A percentile compares a stretch with the other conserved stretches of the same genome.
These are phyloP conservation scores for Sporisorium sorghi DNA, from an alignment of 1,284 basidiomycete genomes.

Conservation along the genomic window DNA sequence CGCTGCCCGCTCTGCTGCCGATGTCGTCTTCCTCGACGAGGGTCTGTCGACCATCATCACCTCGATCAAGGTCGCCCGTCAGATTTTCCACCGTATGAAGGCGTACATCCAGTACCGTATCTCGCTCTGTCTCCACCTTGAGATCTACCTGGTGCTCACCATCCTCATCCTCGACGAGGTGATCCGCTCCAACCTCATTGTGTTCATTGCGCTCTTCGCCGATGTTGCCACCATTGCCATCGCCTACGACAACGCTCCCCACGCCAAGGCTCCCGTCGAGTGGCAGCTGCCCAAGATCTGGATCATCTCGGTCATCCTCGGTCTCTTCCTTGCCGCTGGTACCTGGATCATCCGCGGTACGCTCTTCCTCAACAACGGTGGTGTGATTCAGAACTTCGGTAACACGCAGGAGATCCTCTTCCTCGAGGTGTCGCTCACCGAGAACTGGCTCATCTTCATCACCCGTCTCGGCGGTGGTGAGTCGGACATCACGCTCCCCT, in stretches of 20 bases:
- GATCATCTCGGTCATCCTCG: slow-evolving; percentile 73
- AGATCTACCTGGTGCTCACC: slow-evolving; percentile 73
- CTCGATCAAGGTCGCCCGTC: slow-evolving; percentile 74
- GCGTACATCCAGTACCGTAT: slow-evolving; percentile 72
- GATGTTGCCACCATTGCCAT: slow-evolving; percentile 73
- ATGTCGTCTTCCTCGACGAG: slow-evolving; percentile 74
- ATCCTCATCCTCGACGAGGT: slow-evolving; percentile 74
- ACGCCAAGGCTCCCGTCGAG: slow-evolving; percentile 73
- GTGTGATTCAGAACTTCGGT: slow-evolving; percentile 74
- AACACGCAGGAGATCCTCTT: slow-evolving; percentile 73
- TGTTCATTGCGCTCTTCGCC: slow-evolving; percentile 75
- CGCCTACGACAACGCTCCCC: slow-evolving; percentile 74
- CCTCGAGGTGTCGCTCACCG: slow-evolving; percentile 75
- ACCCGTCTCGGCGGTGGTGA: slow-evolving; percentile 70
- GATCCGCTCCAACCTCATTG: slow-evolving; percentile 74
- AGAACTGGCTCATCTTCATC: slow-evolving; percentile 74
- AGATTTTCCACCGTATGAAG: slow-evolving; percentile 76
- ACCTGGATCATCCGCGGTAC: slow-evolving; percentile 75
- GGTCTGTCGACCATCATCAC: slow-evolving; percentile 73
- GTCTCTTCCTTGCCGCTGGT: slow-evolving; percentile 72
- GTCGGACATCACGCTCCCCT: slow-evolving; percentile 71
- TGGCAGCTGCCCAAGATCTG: slow-evolving; percentile 76
- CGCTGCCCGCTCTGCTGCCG: slow-evolving; percentile 72
- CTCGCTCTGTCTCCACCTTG: slow-evolving; percentile 74
- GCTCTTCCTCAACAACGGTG: slow-evolving; percentile 72